Percentiles rank a stretch among this genome's conserved stretches.
phyloP scores from a whole-genome alignment of 2,329 filamentous ascomycete species.

The Scorias spongiosa region DNA sequence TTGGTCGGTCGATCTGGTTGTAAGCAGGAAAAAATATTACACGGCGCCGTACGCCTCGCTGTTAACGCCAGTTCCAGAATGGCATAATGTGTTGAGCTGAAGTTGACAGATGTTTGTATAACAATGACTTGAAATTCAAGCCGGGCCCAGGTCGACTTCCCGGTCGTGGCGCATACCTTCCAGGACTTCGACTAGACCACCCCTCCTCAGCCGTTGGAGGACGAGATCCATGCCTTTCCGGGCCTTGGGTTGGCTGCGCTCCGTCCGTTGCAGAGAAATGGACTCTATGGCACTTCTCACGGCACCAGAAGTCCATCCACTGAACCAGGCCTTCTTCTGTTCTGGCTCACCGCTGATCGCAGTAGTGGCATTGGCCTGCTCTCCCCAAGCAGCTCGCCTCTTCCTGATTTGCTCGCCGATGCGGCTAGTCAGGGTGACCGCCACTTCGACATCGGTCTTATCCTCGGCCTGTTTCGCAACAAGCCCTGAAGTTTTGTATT shows the following conservation, averaged over 20 bases:
- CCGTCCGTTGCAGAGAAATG: slow-evolving; percentile 61
- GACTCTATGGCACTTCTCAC: slow-evolving; percentile 67
- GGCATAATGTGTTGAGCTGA: neutral
- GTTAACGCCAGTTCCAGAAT: neutral
- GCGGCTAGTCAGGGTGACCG: slow-evolving; percentile 55
- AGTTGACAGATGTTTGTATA: neutral
- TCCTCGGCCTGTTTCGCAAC: slow-evolving; percentile 8
- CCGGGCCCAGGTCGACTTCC: slow-evolving; percentile 2
- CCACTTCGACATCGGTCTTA: slow-evolving; percentile 56
- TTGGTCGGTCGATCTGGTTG: neutral
- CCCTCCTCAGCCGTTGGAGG: slow-evolving; percentile 52
- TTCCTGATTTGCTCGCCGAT: slow-evolving; percentile 54
- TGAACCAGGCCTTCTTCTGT: slow-evolving; percentile 41
- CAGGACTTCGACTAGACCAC: slow-evolving; percentile 53
- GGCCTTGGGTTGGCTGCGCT: slow-evolving; percentile 64
- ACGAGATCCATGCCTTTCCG: slow-evolving; percentile 74
- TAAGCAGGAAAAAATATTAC: neutral
- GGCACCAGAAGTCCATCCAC: slow-evolving; percentile 51
- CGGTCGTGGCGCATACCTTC: slow-evolving; percentile 53
- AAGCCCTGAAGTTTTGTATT: slow-evolving; percentile 9
- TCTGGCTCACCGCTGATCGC: slow-evolving; percentile 28
- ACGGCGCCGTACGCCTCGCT: neutral
- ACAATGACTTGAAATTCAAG: neutral
- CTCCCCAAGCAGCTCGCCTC: slow-evolving; percentile 28
- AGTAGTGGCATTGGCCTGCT: slow-evolving; percentile 23